A percentile compares a stretch with the other conserved stretches of the same genome.
These are phyloP conservation scores for Alnus glutinosa DNA, from an alignment of 306 rosid species.

Conservation along the genomic window DNA sequence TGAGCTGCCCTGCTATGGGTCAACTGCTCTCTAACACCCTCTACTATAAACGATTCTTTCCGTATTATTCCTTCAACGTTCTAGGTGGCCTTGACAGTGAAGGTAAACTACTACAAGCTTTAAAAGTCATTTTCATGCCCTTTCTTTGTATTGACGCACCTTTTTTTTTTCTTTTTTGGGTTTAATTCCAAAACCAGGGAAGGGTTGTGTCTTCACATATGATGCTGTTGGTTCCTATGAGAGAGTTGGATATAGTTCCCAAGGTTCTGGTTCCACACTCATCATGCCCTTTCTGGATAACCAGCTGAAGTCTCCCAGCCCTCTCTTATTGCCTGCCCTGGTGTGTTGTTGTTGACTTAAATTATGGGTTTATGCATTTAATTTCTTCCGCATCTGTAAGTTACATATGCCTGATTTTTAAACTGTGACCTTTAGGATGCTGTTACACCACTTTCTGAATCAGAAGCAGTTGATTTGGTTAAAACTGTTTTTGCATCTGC, in stretches of 20 bases:
- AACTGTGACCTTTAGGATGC: conserved; percentile 62
- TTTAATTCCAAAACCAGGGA: conserved; percentile 48
- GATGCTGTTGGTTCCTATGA: conserved; percentile 99
- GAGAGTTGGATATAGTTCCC: conserved; percentile 96
- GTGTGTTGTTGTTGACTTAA: conserved; percentile 37
- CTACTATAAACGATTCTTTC: conserved; percentile 94
- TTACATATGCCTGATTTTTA: conserved; percentile 3
- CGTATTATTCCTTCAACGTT: conserved; percentile 91
- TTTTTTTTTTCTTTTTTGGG: background rate
- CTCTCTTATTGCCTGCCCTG: conserved; percentile 79
- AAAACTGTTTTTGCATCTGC: conserved; percentile 94
- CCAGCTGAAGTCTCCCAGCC: conserved; percentile 92
- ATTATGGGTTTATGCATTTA: conserved; percentile 12
- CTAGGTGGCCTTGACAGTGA: conserved; percentile 94
- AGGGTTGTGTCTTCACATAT: conserved; percentile 98
- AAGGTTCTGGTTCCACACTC: conserved; percentile 97
- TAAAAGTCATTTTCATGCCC: conserved; percentile 22
- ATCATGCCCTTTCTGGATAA: conserved; percentile 87
- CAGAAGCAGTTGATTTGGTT: conserved; percentile 80
- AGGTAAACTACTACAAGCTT: conserved; percentile 53
- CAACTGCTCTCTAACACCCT: conserved; percentile 95
- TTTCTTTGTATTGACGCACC: conserved; percentile 6
- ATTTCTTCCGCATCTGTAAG: conserved; percentile 5
- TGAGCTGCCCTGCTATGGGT: conserved; percentile 99
- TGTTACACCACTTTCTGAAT: conserved; percentile 85